A percentile compares a stretch with the other conserved stretches of the same genome.
Evolutionary conservation across 1,284 basidiomycete genomes (phyloP).

Genomic region (Marasmius fiardii): DNA sequence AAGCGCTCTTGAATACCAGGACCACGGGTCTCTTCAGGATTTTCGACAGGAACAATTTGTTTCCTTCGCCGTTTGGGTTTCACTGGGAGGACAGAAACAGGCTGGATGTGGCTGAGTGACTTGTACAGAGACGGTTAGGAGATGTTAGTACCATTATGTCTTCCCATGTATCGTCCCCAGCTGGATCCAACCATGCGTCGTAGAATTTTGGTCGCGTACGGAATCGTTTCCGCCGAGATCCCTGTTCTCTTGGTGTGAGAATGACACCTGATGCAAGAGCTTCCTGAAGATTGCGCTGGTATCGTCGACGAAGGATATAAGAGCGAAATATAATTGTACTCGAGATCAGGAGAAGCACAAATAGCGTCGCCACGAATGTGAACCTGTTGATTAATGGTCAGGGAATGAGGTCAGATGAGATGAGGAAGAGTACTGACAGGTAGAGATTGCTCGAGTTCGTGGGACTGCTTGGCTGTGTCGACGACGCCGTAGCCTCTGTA

Average conservation of each 20-base stretch:
- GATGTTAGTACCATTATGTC: conserved; percentile 42
- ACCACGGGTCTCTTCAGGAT: conserved; percentile 8
- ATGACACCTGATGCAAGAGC: conserved; percentile 45
- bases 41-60: conserved; percentile 13
- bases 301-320: conserved; percentile 56
- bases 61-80: conserved; percentile 29
- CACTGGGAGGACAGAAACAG: conserved; percentile 31
- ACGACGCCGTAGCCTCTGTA: conserved; percentile 5
- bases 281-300: conserved; percentile 47
- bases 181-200: conserved; percentile 42
- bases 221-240: conserved; percentile 39
- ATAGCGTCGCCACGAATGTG: conserved; percentile 68
- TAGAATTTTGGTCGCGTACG: conserved; percentile 52
- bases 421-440: conserved; percentile 25
- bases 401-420: conserved; percentile 11
- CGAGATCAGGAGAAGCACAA: conserved; percentile 63
- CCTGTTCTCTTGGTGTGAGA: conserved; percentile 31
- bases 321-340: conserved; percentile 62
- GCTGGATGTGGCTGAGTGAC: conserved; percentile 19
- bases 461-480: conserved; percentile 8
- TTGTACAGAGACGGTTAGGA: conserved; percentile 6
- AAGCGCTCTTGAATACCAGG: conserved; percentile 9
- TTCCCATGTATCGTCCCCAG: conserved; percentile 41
- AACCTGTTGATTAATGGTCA: conserved; percentile 38
- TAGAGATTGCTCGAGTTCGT: conserved; percentile 34